Evolutionary conservation across 805 yeast genomes (phyloP).

Genomic region (Candida glaebosa): DNA sequence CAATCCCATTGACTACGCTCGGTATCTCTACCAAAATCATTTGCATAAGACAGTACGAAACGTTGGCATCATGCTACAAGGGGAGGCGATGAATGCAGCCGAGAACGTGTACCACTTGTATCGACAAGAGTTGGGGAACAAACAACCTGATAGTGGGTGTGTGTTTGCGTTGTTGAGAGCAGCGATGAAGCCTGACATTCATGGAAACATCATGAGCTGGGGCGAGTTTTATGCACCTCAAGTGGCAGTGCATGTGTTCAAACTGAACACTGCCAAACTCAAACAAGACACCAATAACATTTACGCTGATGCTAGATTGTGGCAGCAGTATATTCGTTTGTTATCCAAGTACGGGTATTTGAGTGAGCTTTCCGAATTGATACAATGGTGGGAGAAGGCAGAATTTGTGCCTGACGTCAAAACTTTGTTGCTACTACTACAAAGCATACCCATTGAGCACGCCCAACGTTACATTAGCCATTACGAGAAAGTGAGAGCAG

Average conservation of each 20-base stretch:
- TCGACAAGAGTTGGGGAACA: constrained; percentile 18
- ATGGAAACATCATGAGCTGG: constrained; percentile 39
- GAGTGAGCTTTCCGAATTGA: constrained; percentile 46
- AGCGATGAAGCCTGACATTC: constrained; percentile 24
- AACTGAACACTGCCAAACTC: constrained; percentile 29
- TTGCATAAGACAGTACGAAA: constrained; percentile 22
- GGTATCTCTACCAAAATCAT: constrained; percentile 20
- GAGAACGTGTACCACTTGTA: constrained; percentile 26
- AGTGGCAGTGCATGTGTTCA: constrained; percentile 56
- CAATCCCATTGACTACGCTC: constrained; percentile 21
- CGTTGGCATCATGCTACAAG: constrained; percentile 34
- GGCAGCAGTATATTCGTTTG: constrained; percentile 52
- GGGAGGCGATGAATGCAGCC: constrained; percentile 31
- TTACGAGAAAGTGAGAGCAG: constrained; percentile 17
- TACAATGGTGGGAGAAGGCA: constrained; percentile 54
- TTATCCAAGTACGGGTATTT: constrained; percentile 45
- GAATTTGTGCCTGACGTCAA: constrained; percentile 38
- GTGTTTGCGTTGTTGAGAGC: constrained; percentile 48
- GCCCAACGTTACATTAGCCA: constrained; percentile 38
- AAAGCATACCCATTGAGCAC: constrained; percentile 32
- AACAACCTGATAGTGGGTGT: constrained; percentile 28
- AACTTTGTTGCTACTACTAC: constrained; percentile 39
- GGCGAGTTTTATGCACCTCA: constrained; percentile 53
- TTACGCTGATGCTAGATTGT: constrained; percentile 44
- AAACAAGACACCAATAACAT: constrained; percentile 13